Evolutionary conservation across 345 rosid genomes (phyloP).

Genomic region (Gossypium stocksii): DNA sequence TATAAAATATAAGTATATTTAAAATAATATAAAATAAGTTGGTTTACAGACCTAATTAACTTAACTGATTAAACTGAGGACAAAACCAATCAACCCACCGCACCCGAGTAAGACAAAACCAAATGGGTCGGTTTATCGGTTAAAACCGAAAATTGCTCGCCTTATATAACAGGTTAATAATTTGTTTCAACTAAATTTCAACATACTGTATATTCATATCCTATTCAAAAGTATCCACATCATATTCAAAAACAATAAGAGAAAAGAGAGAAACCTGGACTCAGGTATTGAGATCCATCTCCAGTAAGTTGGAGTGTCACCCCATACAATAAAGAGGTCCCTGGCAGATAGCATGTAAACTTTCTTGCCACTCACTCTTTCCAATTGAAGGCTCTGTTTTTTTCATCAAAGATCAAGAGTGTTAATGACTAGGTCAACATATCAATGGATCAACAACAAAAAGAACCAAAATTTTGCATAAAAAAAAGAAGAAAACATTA

Average conservation of each 20-base stretch:
- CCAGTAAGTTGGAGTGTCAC: slow-evolving; percentile 42
- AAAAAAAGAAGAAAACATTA: no score
- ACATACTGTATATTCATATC: not conserved
- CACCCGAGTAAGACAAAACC: no score
- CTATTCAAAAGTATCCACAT: no score
- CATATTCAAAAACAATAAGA: no score
- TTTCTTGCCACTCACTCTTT: slow-evolving; percentile 36
- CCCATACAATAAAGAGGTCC: slow-evolving; percentile 37
- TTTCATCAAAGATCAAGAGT: not conserved
- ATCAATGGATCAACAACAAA: not conserved
- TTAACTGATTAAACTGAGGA: no score
- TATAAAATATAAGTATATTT: no score
- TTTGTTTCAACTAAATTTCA: not conserved
- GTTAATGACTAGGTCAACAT: not conserved
- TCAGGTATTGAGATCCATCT: slow-evolving; percentile 29
- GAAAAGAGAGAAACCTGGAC: slow-evolving; percentile 22
- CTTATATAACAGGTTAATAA: not conserved
- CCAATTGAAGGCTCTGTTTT: slow-evolving; percentile 36
- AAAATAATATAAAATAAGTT: no score
- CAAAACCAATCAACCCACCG: no score
- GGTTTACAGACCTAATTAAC: no score
- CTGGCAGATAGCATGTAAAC: slow-evolving; percentile 42
- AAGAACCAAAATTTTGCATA: not conserved
- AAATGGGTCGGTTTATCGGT: no score
- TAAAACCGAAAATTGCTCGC: no score